phyloP scores from a whole-genome alignment of 2,329 filamentous ascomycete species.

The Fusarium lateritium region DNA sequence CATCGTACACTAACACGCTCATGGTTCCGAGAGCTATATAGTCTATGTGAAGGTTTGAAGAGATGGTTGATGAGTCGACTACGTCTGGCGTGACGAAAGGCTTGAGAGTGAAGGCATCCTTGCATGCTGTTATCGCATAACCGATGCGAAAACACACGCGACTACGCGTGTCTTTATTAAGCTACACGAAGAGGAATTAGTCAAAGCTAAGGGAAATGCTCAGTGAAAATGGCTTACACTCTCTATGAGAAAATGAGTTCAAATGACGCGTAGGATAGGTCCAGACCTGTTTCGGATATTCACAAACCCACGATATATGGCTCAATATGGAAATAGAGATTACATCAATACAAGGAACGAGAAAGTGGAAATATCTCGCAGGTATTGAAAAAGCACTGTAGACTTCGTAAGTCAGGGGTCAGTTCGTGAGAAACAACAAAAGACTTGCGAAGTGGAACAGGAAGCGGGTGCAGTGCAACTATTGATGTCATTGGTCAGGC shows the following conservation, averaged over 20 bases:
- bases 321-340: background rate
- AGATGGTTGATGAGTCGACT: conserved; percentile 13
- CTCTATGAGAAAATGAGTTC: background rate
- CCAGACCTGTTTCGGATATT: background rate
- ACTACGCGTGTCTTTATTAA: background rate
- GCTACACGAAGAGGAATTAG: background rate
- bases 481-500: conserved; percentile 10
- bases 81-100: conserved; percentile 26
- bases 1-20: conserved; percentile 63
- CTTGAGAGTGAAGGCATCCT: conserved; percentile 39
- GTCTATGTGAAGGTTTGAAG: conserved; percentile 13
- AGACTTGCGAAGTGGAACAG: conserved; percentile 14
- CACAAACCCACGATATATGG: background rate
- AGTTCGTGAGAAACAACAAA: background rate
- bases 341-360: background rate
- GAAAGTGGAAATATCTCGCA: background rate
- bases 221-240: conserved; percentile 18
- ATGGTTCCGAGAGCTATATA: conserved; percentile 45
- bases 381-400: background rate
- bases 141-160: conserved; percentile 1
- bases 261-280: background rate
- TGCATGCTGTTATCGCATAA: conserved; percentile 45
- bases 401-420: background rate
- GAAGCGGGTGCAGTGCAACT: background rate
- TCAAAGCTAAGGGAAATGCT: background rate